Percentiles rank a stretch among this genome's conserved stretches.
phyloP scores from a whole-genome alignment of 108 stramenopile species.

The Craspedostauros australis region DNA sequence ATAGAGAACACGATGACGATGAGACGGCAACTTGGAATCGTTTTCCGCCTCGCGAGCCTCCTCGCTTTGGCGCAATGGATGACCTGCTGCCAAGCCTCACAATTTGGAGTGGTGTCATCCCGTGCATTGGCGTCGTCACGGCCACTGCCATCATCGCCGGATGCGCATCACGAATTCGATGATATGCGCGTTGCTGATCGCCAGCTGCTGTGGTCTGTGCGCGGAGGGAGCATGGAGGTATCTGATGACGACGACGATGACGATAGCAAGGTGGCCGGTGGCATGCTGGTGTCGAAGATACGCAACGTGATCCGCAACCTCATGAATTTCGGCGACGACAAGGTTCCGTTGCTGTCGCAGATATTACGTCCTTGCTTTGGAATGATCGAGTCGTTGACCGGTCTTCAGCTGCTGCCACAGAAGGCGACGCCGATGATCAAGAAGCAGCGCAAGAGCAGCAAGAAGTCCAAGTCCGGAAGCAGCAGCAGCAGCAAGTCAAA shows the following conservation, averaged over 20 bases:
- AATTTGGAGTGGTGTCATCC: no score
- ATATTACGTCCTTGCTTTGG: slow-evolving; percentile 11
- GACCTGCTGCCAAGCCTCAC: no score
- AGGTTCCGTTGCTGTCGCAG: slow-evolving; percentile 12
- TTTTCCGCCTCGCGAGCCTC: no score
- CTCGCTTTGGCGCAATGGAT: no score
- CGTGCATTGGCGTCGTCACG: no score
- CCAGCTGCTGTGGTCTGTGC: slow-evolving; percentile 1
- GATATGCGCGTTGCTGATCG: no score
- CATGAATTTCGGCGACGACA: slow-evolving; percentile 27
- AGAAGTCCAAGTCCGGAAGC: slow-evolving; percentile 17
- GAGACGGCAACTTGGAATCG: no score
- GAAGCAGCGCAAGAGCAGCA: slow-evolving; percentile 24
- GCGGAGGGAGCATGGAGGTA: slow-evolving; percentile 18
- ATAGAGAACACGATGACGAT: no score
- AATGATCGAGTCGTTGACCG: slow-evolving; percentile 24
- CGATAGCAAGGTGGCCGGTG: not conserved
- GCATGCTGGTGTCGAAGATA: slow-evolving; percentile 15
- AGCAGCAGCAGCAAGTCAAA: slow-evolving; percentile 11
- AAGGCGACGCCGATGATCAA: not conserved
- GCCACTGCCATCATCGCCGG: no score
- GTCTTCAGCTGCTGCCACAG: slow-evolving; percentile 22
- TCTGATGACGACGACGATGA: slow-evolving; percentile 16
- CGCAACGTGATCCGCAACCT: slow-evolving; percentile 33
- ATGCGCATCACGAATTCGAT: no score